Evolutionary conservation across 306 rosid genomes (phyloP), one percentile per base, ranked within the genome.

Genomic region (Echinosophora koreensis): DNA sequence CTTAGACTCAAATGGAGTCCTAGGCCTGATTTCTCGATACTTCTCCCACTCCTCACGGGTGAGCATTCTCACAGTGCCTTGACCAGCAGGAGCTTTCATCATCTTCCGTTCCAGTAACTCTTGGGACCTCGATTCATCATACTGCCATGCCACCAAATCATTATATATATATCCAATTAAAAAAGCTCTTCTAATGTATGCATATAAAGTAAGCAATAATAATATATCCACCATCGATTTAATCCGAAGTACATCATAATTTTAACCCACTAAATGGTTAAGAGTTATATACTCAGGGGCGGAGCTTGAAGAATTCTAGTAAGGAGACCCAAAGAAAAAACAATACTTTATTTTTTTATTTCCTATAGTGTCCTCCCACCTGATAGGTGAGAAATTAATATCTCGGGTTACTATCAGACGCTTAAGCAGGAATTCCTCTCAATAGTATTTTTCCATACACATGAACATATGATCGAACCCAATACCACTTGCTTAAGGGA

Each of bases 61-160:
- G 47, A 81, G 83, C 88, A 85, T 81, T 85, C 81, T 77, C 12
- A 82, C 84, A 0, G 52, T 8, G 14, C 82, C 86, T 69, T 78
- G 86, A 63, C 58, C 83, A 8, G 22, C 68, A 27, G 88, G 88
- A 14, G 86, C 68, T 49, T 78, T 62, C 77, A 64, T 74, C 22
- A 82, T 82, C 84, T 74, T 82, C n/a, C 82, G 82, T 64, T 85
- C 86, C 49, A 81, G 78, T 62, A 77, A 57, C 59, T 85, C 88
- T 57, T 85, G 79, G 5, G 92, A 83, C 73, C 77, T 87, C n/a
- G 91, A 87, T n/a, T 92, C 93, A 60, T 89, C 93, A 46, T 77
- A 83, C 97, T 93, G 87, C 65, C 76, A 81, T 7, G 5, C 3
- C 73, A 74, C 30, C 55, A 42, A 66, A 13, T n/a, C 56, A 52